Evolutionary conservation across 2,329 filamentous ascomycete genomes (phyloP).

Genomic region (Huntiella decipiens): DNA sequence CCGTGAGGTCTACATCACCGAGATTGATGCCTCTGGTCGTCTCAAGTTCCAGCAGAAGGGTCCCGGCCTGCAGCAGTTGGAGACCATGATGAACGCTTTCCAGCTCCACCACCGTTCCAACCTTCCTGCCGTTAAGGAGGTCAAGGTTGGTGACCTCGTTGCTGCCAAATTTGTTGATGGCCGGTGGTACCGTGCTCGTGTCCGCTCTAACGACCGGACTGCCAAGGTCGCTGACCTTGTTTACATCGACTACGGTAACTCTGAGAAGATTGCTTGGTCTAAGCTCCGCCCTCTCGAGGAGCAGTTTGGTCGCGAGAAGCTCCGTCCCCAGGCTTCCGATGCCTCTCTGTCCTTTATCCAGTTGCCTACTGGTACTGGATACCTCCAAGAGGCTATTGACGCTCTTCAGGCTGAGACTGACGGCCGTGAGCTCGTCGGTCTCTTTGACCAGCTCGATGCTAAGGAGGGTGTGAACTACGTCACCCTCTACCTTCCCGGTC

Average conservation of each 20-base stretch:
- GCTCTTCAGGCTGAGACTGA: conserved; percentile 60
- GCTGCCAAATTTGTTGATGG: conserved; percentile 82
- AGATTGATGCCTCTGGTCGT: conserved; percentile 64
- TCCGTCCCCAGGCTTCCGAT: conserved; percentile 74
- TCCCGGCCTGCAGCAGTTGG: conserved; percentile 64
- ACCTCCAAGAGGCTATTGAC: conserved; percentile 59
- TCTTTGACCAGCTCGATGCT: conserved; percentile 64
- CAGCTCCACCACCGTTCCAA: conserved; percentile 82
- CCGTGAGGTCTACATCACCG: conserved; percentile 80
- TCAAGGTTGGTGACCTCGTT: conserved; percentile 82
- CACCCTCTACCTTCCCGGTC: conserved; percentile 66
- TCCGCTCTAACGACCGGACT: conserved; percentile 82
- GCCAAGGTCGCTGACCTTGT: conserved; percentile 76
- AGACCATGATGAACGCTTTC: conserved; percentile 80
- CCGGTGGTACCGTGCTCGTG: conserved; percentile 84
- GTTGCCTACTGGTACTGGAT: conserved; percentile 65
- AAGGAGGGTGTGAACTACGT: conserved; percentile 71
- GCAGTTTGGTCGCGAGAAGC: conserved; percentile 62
- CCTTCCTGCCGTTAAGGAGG: conserved; percentile 53
- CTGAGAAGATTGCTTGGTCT: conserved; percentile 71
- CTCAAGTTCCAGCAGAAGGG: conserved; percentile 87
- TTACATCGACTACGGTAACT: conserved; percentile 95
- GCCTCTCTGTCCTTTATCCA: conserved; percentile 78
- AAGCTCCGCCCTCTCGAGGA: conserved; percentile 60
- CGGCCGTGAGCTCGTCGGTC: conserved; percentile 63